Conservation (phyloP, 1,284 basidiomycete species). For the Cryptococcus wingfieldii region DNA sequence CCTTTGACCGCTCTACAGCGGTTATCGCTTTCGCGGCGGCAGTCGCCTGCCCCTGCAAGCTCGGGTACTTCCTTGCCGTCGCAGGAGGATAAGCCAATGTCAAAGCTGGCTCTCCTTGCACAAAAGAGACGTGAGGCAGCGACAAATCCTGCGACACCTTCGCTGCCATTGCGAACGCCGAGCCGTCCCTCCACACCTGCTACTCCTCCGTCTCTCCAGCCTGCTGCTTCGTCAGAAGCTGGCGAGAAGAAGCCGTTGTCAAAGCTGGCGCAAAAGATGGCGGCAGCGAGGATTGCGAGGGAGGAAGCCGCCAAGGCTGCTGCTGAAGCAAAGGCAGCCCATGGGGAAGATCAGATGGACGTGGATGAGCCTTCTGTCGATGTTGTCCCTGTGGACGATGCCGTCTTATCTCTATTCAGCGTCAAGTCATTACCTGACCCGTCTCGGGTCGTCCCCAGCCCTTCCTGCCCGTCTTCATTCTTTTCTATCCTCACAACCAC, state of each 20-base stretch:
- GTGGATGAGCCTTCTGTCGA: neutral
- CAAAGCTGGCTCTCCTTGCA: slow-evolving; percentile 66
- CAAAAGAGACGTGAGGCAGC: slow-evolving; percentile 56
- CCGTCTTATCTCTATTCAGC: slow-evolving; percentile 7
- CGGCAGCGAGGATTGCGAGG: slow-evolving; percentile 40
- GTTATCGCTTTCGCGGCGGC: slow-evolving; percentile 55
- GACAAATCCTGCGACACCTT: slow-evolving; percentile 7
- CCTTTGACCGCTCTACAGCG: slow-evolving; percentile 64
- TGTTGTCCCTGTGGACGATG: neutral
- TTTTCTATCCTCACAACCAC: slow-evolving; percentile 41
- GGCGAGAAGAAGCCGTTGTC: slow-evolving; percentile 49
- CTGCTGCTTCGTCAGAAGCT: slow-evolving; percentile 29
- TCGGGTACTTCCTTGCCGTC: slow-evolving; percentile 4
- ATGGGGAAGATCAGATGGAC: slow-evolving; percentile 11
- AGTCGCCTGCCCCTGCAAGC: slow-evolving; percentile 18
- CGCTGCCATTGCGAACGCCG: slow-evolving; percentile 5
- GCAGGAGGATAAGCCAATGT: slow-evolving; percentile 51
- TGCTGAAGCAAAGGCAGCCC: slow-evolving; percentile 6
- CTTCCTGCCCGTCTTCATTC: slow-evolving; percentile 30
- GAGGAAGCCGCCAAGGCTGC: slow-evolving; percentile 18
- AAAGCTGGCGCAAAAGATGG: slow-evolving; percentile 55
- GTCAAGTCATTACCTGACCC: neutral
- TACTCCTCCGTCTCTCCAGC: slow-evolving; percentile 40
- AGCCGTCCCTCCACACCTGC: slow-evolving; percentile 49
- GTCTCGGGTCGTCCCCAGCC: slow-evolving; percentile 1